These are phyloP conservation scores for Paramyrothecium roridum DNA, from an alignment of 2,329 filamentous ascomycete genomes.

Conservation along the genomic window DNA sequence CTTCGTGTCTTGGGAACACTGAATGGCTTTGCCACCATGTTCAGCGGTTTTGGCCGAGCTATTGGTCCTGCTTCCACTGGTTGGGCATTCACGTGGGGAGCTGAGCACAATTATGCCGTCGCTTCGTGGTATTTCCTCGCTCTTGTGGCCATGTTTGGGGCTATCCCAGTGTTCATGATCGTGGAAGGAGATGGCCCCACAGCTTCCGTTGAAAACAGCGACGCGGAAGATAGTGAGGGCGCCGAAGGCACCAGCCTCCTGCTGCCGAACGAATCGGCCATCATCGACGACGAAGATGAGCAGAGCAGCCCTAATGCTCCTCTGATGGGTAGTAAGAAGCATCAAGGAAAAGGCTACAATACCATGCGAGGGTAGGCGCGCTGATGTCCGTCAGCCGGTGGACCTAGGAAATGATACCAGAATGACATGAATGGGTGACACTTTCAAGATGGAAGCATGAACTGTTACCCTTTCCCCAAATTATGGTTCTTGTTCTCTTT, in stretches of 20 bases:
- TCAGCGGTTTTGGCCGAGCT: conserved; percentile 77
- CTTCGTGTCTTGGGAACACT: conserved; percentile 76
- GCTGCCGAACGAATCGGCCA: conserved; percentile 16
- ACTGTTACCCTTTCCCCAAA: no score
- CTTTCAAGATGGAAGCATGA: no score
- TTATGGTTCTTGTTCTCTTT: no score
- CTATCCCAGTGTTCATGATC: conserved; percentile 71
- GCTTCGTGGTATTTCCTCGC: conserved; percentile 80
- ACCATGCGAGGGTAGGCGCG: conserved; percentile 7
- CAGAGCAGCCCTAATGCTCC: conserved; percentile 10
- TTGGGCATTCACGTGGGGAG: conserved; percentile 70
- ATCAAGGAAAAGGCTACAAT: conserved; percentile 12
- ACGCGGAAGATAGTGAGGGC: conserved; percentile 25
- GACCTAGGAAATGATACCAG: no score
- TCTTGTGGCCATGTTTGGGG: conserved; percentile 59
- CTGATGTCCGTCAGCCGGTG: not conserved
- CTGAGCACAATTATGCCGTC: conserved; percentile 72
- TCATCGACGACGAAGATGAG: conserved; percentile 16
- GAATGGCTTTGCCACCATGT: conserved; percentile 85
- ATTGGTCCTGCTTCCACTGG: conserved; percentile 74
- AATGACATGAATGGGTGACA: no score
- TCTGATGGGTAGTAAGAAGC: conserved; percentile 10
- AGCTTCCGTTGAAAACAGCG: conserved; percentile 24
- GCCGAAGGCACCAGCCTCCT: conserved; percentile 13
- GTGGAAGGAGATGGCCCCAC: conserved; percentile 69